Base-by-base conservation (phyloP, 2,329 filamentous ascomycete species). In the Aureobasidium musti region DNA sequence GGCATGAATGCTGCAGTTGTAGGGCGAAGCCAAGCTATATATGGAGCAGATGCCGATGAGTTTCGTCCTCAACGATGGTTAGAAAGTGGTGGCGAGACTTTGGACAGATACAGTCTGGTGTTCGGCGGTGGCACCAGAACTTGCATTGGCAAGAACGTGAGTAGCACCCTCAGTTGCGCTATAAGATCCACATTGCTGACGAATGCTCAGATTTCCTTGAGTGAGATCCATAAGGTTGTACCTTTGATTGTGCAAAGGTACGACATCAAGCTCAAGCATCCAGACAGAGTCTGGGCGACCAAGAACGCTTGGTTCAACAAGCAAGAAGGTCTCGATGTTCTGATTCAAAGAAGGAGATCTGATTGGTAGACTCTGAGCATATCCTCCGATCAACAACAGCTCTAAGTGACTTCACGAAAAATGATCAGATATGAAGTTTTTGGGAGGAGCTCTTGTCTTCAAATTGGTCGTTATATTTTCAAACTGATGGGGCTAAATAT, bases 41-140 rank as follows among this genome's bases (percentile, higher is more conserved):
- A 80, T 61, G 75, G 67, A 0, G 35, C 71, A 0, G 76, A 81
- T 60, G 74, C 78, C 0, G 76, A 79, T 13, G 70, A 73, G 0
- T 83, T 79, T 68, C 69, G 72, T 23, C 81, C 81, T 0, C 80
- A 82, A 67, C 72, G 82, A 26, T 83, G 82, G 82, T 68, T 82
- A 2, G 75, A 77, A 3, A 75, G 71, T 21, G 68, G 65, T 7
- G 54, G 41, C 4, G 37, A 41, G 47, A 53, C 19, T 23, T 43
- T 64, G 35, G 39, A 56, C n/a, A 39, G 30, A 1, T 56, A 67
- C 50, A 69, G 67, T 53, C 69, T 73, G 33, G 65, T 68, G 1
- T 79, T 79, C 60, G 77, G 77, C 11, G 73, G 71, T 13, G 77
- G 77, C 10, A 73, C 74, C 2, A 68, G 77, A 19, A 74, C 71